Evolutionary conservation across 2,329 filamentous ascomycete species (phyloP).

Genomic region (Stagonosporopsis rhizophila): DNA sequence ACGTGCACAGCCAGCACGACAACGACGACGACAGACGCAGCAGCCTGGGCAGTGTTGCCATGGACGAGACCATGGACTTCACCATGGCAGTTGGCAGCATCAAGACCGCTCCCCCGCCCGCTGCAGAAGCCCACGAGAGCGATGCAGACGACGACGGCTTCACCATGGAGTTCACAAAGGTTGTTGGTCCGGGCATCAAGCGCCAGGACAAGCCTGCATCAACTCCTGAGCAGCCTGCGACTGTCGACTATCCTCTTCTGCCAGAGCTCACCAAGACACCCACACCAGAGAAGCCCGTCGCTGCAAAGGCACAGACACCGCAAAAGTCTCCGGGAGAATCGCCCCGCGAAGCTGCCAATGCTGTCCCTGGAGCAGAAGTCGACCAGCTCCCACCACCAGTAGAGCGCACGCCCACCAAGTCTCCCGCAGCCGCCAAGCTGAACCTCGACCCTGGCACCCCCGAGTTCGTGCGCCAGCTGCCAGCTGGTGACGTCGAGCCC

Average conservation of each 20-base stretch:
- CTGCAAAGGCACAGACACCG: constrained; percentile 31
- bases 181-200: constrained; percentile 54
- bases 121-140: constrained; percentile 14
- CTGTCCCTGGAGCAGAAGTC: constrained; percentile 22
- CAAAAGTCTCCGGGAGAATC: constrained; percentile 37
- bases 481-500: constrained; percentile 43
- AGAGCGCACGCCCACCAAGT: constrained; percentile 34
- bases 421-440: constrained; percentile 32
- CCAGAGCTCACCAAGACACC: constrained; percentile 9
- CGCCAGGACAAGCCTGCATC: constrained; percentile 21
- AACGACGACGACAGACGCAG: constrained; percentile 27
- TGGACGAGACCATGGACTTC: constrained; percentile 51
- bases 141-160: constrained; percentile 51
- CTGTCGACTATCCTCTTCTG: constrained; percentile 15
- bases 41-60: constrained; percentile 38
- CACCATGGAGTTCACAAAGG: constrained; percentile 62
- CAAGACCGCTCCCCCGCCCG: constrained; percentile 25
- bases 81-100: constrained; percentile 50
- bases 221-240: constrained; percentile 30
- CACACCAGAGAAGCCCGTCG: constrained; percentile 17
- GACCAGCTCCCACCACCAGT: constrained; percentile 7
- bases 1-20: constrained; percentile 6
- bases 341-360: constrained; percentile 2
- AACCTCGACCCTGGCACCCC: constrained; percentile 40
- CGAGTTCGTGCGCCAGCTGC: constrained; percentile 34